A percentile compares a stretch with the other conserved stretches of the same genome.
These are phyloP conservation scores for Deuterostichococcus epilithicus DNA, from an alignment of 139 green algal genomes.

Conservation along the genomic window DNA sequence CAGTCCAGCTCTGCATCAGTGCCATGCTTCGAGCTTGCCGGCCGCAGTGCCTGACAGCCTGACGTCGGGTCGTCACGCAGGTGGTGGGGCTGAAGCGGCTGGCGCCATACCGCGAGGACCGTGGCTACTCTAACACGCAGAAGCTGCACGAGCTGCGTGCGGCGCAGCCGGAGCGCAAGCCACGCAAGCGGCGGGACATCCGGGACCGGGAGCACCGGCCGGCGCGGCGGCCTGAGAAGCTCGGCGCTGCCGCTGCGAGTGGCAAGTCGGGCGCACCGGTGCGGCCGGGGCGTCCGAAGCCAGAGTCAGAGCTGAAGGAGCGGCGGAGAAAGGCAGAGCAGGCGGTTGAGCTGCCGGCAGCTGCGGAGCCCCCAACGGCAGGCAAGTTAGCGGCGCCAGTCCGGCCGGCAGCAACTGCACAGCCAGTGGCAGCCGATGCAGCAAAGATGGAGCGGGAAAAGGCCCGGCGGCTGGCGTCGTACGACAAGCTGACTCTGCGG, in stretches of 20 bases:
- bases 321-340: background rate
- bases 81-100: conserved; percentile 81
- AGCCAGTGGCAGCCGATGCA: background rate
- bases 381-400: conserved; percentile 1
- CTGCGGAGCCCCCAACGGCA: too few relatives aligned
- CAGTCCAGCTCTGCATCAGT: background rate
- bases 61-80: conserved; percentile 25
- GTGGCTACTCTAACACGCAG: conserved; percentile 40
- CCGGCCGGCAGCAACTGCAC: background rate
- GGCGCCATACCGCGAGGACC: conserved; percentile 79
- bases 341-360: background rate
- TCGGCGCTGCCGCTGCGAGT: too few relatives aligned
- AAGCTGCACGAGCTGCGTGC: conserved; percentile 30
- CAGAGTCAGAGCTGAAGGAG: too few relatives aligned
- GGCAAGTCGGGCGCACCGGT: too few relatives aligned
- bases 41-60: too few relatives aligned
- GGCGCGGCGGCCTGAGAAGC: too few relatives aligned
- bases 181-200: conserved; percentile 1
- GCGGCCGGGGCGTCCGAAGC: too few relatives aligned
- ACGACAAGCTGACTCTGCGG: conserved; percentile 18
- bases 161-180: background rate
- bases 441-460: background rate
- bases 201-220: conserved; percentile 6
- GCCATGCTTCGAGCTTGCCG: too few relatives aligned
- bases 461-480: conserved; percentile 24